A percentile compares a stretch with the other conserved stretches of the same genome.
Conservation (phyloP, 2,329 filamentous ascomycete genomes). For the Penicillium sclerotiorum region DNA sequence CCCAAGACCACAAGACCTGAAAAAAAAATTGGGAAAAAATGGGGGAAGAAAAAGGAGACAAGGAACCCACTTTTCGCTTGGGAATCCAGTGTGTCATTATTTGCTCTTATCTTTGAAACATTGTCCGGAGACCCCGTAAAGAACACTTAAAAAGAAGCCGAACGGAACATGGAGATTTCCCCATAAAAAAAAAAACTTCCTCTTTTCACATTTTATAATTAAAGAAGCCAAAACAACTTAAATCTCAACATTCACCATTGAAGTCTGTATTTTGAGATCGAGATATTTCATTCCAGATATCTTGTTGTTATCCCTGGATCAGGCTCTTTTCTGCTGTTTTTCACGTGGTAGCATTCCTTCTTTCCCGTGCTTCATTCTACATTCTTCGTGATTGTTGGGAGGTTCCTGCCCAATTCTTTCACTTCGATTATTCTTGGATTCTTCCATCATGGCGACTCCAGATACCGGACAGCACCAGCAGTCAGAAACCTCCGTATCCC, state of each 20-base stretch:
- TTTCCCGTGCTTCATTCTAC: constrained; percentile 1
- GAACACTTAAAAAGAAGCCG: too few relatives aligned
- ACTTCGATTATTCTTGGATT: not conserved
- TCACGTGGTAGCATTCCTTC: constrained; percentile 5
- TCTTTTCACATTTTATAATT: not conserved
- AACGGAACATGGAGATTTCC: too few relatives aligned
- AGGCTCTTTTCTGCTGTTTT: too few relatives aligned
- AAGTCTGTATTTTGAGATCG: not conserved
- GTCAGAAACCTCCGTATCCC: constrained; percentile 9
- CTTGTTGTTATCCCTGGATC: too few relatives aligned
- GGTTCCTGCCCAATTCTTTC: not conserved
- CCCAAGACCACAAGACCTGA: not conserved
- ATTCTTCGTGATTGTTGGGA: not conserved
- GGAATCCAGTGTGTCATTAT: not conserved
- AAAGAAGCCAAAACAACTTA: too few relatives aligned
- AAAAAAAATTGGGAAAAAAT: too few relatives aligned
- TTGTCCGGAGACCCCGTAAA: too few relatives aligned
- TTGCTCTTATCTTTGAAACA: not conserved
- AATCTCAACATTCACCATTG: not conserved
- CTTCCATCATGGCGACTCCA: constrained; percentile 13
- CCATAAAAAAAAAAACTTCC: not conserved
- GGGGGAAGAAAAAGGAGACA: not conserved
- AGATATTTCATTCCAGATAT: not conserved
- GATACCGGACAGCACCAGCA: constrained; percentile 18
- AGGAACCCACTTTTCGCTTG: constrained; percentile 1